These are phyloP conservation scores for Madurella fahalii DNA, from an alignment of 2,329 filamentous ascomycete species.

Conservation along the genomic window DNA sequence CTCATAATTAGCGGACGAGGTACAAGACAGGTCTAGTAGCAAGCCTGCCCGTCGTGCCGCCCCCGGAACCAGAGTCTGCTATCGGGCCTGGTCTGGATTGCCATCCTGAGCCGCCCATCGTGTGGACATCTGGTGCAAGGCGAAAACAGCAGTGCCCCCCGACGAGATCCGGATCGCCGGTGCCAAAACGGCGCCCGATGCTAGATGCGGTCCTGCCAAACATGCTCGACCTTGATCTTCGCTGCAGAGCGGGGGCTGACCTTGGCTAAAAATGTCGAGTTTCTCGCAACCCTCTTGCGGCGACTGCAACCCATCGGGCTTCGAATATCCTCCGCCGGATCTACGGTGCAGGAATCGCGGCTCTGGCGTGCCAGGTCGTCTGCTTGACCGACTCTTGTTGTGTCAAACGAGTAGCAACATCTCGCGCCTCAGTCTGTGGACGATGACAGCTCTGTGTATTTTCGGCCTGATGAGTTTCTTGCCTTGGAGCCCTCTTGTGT, in stretches of 20 bases:
- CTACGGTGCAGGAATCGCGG: constrained; percentile 28
- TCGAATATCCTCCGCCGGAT: constrained; percentile 27
- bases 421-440: constrained; percentile 22
- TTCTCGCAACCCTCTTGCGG: constrained; percentile 12
- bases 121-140: constrained; percentile 25
- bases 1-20: not conserved
- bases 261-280: constrained; percentile 25
- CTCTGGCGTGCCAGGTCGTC: constrained; percentile 24
- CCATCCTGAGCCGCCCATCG: constrained; percentile 22
- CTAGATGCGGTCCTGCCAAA: constrained; percentile 31
- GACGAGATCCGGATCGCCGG: constrained; percentile 22
- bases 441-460: constrained; percentile 15
- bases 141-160: constrained; percentile 25
- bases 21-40: not conserved
- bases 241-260: constrained; percentile 25
- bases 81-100: constrained; percentile 24
- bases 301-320: constrained; percentile 8
- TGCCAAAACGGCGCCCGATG: constrained; percentile 28
- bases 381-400: constrained; percentile 17
- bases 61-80: not conserved
- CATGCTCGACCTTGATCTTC: constrained; percentile 33
- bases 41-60: not conserved
- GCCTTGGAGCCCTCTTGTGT: constrained; percentile 1
- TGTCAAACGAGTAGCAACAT: constrained; percentile 23
- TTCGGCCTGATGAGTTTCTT: constrained; percentile 3